A percentile compares a stretch with the other conserved stretches of the same genome.
Conservation (phyloP, 2,329 filamentous ascomycete genomes). For the Orbilia javanica region DNA sequence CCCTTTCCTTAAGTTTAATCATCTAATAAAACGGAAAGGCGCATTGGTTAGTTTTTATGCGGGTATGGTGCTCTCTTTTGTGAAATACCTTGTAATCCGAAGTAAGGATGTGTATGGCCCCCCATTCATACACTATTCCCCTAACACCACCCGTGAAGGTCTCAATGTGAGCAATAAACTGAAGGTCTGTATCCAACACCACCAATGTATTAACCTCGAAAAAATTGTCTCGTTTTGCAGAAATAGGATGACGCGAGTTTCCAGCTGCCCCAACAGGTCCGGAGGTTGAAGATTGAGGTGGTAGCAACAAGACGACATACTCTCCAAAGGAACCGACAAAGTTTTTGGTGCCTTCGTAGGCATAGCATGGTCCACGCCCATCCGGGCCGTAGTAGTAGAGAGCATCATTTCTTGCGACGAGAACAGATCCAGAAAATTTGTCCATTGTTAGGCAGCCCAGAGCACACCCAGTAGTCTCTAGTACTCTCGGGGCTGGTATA, state of each 20-base stretch:
- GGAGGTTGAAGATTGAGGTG: slow-evolving; percentile 71
- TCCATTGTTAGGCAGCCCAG: slow-evolving; percentile 87
- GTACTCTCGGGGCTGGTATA: slow-evolving; percentile 84
- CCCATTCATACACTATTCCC: slow-evolving; percentile 87
- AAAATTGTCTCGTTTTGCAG: slow-evolving; percentile 72
- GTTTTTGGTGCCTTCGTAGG: slow-evolving; percentile 91
- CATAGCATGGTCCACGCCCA: slow-evolving; percentile 86
- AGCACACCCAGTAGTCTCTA: slow-evolving; percentile 90
- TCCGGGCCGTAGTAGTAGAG: slow-evolving; percentile 92
- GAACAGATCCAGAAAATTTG: slow-evolving; percentile 74
- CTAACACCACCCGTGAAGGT: slow-evolving; percentile 84
- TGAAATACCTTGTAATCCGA: slow-evolving; percentile 85
- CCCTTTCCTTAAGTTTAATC: slow-evolving; percentile 83
- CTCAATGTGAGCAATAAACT: slow-evolving; percentile 90
- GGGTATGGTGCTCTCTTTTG: background rate
- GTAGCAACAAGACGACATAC: slow-evolving; percentile 88
- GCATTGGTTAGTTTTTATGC: background rate
- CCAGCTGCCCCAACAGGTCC: background rate
- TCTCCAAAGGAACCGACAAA: slow-evolving; percentile 82
- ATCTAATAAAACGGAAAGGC: slow-evolving; percentile 62
- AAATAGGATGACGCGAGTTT: slow-evolving; percentile 30
- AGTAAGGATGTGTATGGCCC: slow-evolving; percentile 88
- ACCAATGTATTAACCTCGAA: slow-evolving; percentile 91
- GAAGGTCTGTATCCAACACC: slow-evolving; percentile 88
- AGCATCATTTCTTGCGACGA: slow-evolving; percentile 94